A percentile compares a stretch with the other conserved stretches of the same genome.
Conservation (phyloP, 2,329 filamentous ascomycete species). For the Exophiala viscosa region DNA sequence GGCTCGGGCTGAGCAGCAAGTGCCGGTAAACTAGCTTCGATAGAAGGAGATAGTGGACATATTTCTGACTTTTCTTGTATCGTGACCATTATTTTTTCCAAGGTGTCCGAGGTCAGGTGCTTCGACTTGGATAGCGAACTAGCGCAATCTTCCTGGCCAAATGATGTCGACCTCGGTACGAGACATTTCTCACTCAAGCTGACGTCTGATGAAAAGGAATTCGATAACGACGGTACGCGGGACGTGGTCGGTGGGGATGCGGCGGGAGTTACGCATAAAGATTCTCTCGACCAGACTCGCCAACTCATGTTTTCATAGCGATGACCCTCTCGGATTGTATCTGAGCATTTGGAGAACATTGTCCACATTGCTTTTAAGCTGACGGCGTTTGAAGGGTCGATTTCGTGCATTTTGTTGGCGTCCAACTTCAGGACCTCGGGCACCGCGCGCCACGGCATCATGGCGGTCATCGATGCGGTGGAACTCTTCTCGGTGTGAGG, state of each 20-base stretch:
- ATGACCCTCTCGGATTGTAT: conserved; percentile 88
- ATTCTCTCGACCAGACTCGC: conserved; percentile 92
- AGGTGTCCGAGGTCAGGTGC: conserved; percentile 86
- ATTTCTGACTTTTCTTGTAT: conserved; percentile 81
- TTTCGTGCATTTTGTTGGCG: conserved; percentile 85
- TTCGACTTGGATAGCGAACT: conserved; percentile 61
- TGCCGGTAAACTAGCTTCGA: conserved; percentile 39
- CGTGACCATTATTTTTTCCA: conserved; percentile 89
- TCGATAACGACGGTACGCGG: conserved; percentile 68
- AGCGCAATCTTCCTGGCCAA: conserved; percentile 16
- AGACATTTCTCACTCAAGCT: conserved; percentile 41
- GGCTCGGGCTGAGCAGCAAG: conserved; percentile 28
- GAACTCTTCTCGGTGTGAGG: not conserved
- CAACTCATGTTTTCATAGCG: conserved; percentile 93
- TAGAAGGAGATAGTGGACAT: conserved; percentile 51
- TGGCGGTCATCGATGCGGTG: conserved; percentile 23
- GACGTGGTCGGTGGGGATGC: conserved; percentile 37
- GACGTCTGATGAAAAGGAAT: conserved; percentile 69
- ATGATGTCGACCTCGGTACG: conserved; percentile 34
- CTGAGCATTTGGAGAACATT: conserved; percentile 91
- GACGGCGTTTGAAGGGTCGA: conserved; percentile 88
- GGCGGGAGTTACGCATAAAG: conserved; percentile 64
- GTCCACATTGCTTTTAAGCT: conserved; percentile 97
- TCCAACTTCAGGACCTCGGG: conserved; percentile 82
- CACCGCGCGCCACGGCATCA: conserved; percentile 79